Evolutionary conservation across 73 alveolate genomes (phyloP), one percentile per base, ranked within the genome.

Genomic region (Paramecium sonneborni): DNA sequence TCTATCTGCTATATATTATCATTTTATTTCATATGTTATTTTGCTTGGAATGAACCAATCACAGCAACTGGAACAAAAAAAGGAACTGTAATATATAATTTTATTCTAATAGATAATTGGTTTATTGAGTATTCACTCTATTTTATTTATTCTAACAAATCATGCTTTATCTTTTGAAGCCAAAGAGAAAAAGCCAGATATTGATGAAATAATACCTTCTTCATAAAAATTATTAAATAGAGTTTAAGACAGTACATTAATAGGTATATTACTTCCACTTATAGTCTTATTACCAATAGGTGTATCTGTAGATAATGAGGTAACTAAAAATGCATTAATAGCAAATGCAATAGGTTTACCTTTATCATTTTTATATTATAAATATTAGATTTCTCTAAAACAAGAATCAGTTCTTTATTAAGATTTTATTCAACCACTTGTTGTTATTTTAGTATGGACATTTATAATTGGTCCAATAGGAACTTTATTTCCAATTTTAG

Each of bases 401-500:
- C 9, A 79, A 37, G 43, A 38, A 12, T 79, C 90, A 39, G 44
- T 24, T 3, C 9, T n/a, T 6, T 79, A 43, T 43, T 23, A 79
- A 34, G 7, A 18, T 11, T 46, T 43, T 12, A 37, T 79, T 3
- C 28, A 21, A 0, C 74, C 90, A 8, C 30, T 79, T 38, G 72
- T 79, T 20, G 55, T 57, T 11, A 23, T 34, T 0, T 5, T 79
- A 39, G 46, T 20, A 5, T 79, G 90, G 90, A 37, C 74, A 37
- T 79, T 57, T 79, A 34, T 79, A 18, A 79, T 79, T 20, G 46
- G 46, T 46, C 90, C 90, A 0, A 37, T 79, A 41, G 90, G 90
- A 79, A 62, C 55, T 20, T 8, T 79, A 24, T 21, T 79, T 18
- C 90, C 90, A 79, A 46, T 46, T 2, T 2, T 79, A 1, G 39